A percentile compares a stretch with the other conserved stretches of the same genome.
Evolutionary conservation across 176 grass and related monocot genomes (phyloP).

Genomic region (Oryza australiensis): DNA sequence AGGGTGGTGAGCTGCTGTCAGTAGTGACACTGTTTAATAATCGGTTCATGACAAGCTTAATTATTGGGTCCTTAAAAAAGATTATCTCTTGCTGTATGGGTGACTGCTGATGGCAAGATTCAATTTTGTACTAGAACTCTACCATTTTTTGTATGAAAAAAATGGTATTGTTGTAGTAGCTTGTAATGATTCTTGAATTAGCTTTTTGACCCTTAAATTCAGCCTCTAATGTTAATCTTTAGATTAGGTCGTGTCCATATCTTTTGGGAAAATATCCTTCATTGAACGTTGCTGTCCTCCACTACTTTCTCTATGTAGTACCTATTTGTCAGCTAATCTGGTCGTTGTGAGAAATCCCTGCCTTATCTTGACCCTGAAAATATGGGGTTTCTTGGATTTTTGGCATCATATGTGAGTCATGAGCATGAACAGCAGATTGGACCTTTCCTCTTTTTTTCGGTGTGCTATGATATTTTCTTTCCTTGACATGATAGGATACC

Average conservation of each 20-base stretch:
- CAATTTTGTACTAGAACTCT: neutral
- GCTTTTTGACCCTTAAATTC: neutral
- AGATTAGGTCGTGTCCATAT: neutral
- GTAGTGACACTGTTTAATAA: neutral
- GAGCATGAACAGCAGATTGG: neutral
- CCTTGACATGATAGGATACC: neutral
- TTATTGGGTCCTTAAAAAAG: neutral
- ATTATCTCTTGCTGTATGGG: neutral
- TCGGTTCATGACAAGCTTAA: neutral
- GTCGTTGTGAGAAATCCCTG: neutral
- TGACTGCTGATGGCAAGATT: neutral
- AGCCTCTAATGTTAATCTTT: neutral
- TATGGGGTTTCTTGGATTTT: constrained; percentile 4
- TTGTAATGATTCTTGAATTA: neutral
- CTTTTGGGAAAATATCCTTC: neutral
- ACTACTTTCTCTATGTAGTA: neutral
- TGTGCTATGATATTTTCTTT: constrained; percentile 8
- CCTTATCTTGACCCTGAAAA: neutral
- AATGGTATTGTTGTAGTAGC: neutral
- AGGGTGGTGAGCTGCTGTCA: neutral
- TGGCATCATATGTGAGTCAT: constrained; percentile 14
- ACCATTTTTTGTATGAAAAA: neutral
- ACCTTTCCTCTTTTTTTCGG: neutral
- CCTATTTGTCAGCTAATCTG: constrained; percentile 8
- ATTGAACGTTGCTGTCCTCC: neutral